Percentiles rank a stretch among this genome's conserved stretches.
Evolutionary conservation across 2,329 filamentous ascomycete species (phyloP).

Genomic region (Hymenoscyphus repandus): DNA sequence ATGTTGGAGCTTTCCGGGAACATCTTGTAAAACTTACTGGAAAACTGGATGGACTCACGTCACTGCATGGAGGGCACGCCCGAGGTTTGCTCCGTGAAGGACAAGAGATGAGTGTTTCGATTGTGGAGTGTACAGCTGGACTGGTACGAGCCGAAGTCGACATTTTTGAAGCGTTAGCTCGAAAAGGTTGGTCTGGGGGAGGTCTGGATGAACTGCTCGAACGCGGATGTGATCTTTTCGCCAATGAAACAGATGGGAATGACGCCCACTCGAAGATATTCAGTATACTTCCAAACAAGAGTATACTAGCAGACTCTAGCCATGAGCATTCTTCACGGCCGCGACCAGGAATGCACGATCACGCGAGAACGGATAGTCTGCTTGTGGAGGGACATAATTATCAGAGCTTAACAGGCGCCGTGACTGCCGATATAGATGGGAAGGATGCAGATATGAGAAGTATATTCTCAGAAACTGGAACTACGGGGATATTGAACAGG

Average conservation of each 20-base stretch:
- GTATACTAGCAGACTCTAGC: conserved; percentile 50
- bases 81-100: conserved; percentile 54
- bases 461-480: conserved; percentile 44
- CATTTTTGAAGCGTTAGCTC: conserved; percentile 61
- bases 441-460: conserved; percentile 39
- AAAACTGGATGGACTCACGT: conserved; percentile 58
- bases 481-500: conserved; percentile 39
- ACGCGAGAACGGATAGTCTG: conserved; percentile 46
- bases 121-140: conserved; percentile 60
- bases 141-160: conserved; percentile 64
- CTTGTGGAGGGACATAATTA: conserved; percentile 48
- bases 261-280: conserved; percentile 49
- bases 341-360: neutral
- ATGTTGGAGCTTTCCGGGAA: conserved; percentile 56
- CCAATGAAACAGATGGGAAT: conserved; percentile 34
- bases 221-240: conserved; percentile 57
- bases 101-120: conserved; percentile 57
- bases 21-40: conserved; percentile 59
- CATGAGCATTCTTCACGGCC: conserved; percentile 32
- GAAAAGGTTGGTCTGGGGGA: conserved; percentile 64
- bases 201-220: conserved; percentile 62
- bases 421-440: conserved; percentile 24
- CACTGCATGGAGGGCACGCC: conserved; percentile 56
- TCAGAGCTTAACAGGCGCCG: conserved; percentile 50
- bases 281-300: conserved; percentile 58